A percentile compares a stretch with the other conserved stretches of the same genome.
These are phyloP conservation scores for Artomyces pyxidatus DNA, from an alignment of 768 basidiomycete genomes.

Conservation along the genomic window DNA sequence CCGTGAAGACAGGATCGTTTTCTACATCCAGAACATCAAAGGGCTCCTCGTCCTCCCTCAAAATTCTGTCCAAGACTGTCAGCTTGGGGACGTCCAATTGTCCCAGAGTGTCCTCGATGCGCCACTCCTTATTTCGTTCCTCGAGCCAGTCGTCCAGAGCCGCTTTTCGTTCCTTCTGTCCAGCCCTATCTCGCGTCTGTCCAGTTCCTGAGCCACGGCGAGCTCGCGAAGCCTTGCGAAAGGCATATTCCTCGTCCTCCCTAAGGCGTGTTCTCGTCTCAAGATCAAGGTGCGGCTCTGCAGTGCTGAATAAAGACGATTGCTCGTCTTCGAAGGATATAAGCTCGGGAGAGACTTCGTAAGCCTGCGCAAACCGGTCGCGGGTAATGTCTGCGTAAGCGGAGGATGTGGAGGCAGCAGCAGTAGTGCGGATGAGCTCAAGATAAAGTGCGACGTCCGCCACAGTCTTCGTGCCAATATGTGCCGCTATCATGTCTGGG, in stretches of 20 bases:
- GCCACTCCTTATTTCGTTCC: neutral
- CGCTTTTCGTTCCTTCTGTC: conserved; percentile 2
- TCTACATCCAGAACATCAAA: too few relatives aligned
- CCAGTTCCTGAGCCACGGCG: neutral
- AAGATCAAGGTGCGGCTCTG: neutral
- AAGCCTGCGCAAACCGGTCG: conserved; percentile 4
- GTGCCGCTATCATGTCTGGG: conserved; percentile 68
- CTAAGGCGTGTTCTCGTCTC: neutral
- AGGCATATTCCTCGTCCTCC: neutral
- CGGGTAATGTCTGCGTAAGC: conserved; percentile 6
- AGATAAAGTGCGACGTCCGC: conserved; percentile 66
- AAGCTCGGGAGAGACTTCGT: conserved; percentile 8
- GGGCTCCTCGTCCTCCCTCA: conserved; percentile 22
- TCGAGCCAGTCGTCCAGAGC: neutral
- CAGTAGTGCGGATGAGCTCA: conserved; percentile 30
- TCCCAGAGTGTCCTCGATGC: conserved; percentile 28
- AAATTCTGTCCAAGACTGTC: conserved; percentile 14
- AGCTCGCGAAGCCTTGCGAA: conserved; percentile 1
- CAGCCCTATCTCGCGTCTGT: conserved; percentile 21
- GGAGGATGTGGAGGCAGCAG: neutral
- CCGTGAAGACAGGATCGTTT: too few relatives aligned
- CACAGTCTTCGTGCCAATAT: conserved; percentile 56
- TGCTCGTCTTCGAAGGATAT: conserved; percentile 6
- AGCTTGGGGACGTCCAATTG: conserved; percentile 28
- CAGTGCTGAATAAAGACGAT: neutral